A percentile compares a stretch with the other conserved stretches of the same genome.
Evolutionary conservation across 2,329 filamentous ascomycete species (phyloP).

Genomic region (Cercospora citrullina): DNA sequence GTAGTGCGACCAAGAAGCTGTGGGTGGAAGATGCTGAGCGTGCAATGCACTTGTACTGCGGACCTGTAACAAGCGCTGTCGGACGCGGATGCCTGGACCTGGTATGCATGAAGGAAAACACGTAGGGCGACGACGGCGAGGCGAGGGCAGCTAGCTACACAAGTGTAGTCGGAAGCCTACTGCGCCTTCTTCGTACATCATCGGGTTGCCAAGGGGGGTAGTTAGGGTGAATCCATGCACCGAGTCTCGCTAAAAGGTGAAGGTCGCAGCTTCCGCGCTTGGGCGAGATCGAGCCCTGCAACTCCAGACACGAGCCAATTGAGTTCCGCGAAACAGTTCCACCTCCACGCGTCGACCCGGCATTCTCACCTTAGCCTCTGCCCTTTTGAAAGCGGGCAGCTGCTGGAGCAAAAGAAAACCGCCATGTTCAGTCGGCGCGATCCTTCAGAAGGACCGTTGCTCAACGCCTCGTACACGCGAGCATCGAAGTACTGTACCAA

Average conservation of each 20-base stretch:
- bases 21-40: not conserved
- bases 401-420: not conserved
- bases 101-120: not conserved
- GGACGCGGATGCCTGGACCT: constrained; percentile 1
- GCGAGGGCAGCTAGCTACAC: not conserved
- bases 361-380: not conserved
- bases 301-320: not conserved
- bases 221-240: not conserved
- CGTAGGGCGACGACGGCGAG: not conserved
- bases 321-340: not conserved
- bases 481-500: not conserved
- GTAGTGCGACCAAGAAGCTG: constrained; percentile 1
- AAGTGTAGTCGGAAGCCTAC: constrained; percentile 1
- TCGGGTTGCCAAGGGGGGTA: constrained; percentile 5
- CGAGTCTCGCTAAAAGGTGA: not conserved
- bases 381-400: not conserved
- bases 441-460: not conserved
- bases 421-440: not conserved
- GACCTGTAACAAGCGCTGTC: constrained; percentile 5
- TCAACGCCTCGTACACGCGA: not conserved
- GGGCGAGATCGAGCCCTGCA: constrained; percentile 6
- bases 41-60: not conserved
- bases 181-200: constrained; percentile 7
- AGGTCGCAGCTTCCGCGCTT: not conserved
- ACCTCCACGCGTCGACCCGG: constrained; percentile 2